phyloP scores from a whole-genome alignment of 2,329 filamentous ascomycete genomes.

The Epicoccum nigrum region DNA sequence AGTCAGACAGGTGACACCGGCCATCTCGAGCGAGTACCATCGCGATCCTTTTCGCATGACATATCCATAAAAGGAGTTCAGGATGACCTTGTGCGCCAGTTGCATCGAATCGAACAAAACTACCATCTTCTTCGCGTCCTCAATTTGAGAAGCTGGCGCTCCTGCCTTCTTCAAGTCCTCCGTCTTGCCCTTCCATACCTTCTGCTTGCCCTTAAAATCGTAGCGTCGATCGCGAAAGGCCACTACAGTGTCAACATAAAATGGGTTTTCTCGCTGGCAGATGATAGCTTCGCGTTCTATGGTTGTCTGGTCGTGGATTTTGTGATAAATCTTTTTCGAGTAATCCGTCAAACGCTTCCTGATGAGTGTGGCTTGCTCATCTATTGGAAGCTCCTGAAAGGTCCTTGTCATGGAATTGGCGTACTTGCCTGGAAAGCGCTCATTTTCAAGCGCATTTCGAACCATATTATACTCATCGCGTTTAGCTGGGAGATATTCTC shows the following conservation, averaged over 20 bases:
- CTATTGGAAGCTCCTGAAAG: constrained; percentile 79
- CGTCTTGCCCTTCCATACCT: constrained; percentile 97
- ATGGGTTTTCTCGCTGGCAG: constrained; percentile 96
- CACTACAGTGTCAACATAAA: constrained; percentile 95
- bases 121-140: constrained; percentile 98
- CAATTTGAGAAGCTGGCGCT: constrained; percentile 76
- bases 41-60: constrained; percentile 99
- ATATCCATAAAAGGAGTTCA: constrained; percentile 99
- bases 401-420: constrained; percentile 72
- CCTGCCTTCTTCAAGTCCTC: constrained; percentile 84
- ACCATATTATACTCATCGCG: constrained; percentile 99
- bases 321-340: constrained; percentile 99
- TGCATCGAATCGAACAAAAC: constrained; percentile 94
- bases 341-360: constrained; percentile 90
- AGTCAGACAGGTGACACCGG: constrained; percentile 95
- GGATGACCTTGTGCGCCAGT: constrained; percentile 96
- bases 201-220: constrained; percentile 97
- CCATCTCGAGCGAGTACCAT: constrained; percentile 99
- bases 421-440: constrained; percentile 82
- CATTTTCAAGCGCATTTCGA: constrained; percentile 85
- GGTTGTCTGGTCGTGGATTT: constrained; percentile 93
- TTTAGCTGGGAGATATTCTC: constrained; percentile 94
- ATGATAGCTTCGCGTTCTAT: constrained; percentile 96
- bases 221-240: constrained; percentile 97
- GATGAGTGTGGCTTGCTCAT: constrained; percentile 81